Evolutionary conservation across 2,329 filamentous ascomycete species (phyloP), one percentile per base, ranked within the genome.

Genomic region (Pseudogymnoascus sp.): DNA sequence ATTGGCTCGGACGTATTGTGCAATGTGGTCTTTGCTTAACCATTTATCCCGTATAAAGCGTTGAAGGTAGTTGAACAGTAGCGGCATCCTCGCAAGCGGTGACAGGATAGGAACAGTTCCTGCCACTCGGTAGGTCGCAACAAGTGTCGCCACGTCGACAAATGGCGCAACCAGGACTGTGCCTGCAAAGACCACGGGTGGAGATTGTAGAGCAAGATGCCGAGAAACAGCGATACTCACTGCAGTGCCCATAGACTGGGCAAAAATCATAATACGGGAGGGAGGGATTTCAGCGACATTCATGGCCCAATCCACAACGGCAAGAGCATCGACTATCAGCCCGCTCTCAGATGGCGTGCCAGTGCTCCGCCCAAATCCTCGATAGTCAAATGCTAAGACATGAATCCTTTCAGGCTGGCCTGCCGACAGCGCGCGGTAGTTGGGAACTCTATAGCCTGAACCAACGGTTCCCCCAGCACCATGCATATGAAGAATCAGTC

Each of bases 61-160:
- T 50, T 78, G 78, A 38, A 86, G 74, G 62, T 78, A 79, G 1
- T 71, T 67, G 33, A 83, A 75, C 0, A 82, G 68, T 1, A 70
- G 64, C 0, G 82, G 81, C 50, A 84, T 79, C 4, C 72, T 72
- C 0, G 79, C 77, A 1, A 86, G 63, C 0, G 83, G 84, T 0
- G 77, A 79, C 0, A 87, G 73, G 0, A 87, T 71, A 1, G 83
- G 84, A 6, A 87, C 73, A 0, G 74, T 78, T 1, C 83, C 82
- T 2, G 35, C 35, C 12, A 38, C 35, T n/a, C 35, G 35, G 12
- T 38, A 38, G 2, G 35, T n/a, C 12, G 35, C 35, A n/a, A 38
- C 35, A 38, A 38, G 35, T 38, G 35, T 38, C 14, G 35, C 35
- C 35, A 38, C 12, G 4, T 38, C 35, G 35, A n/a, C 35, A 38